Conservation (phyloP, 148 eudicot genomes). For the Rhododendron molle region DNA sequence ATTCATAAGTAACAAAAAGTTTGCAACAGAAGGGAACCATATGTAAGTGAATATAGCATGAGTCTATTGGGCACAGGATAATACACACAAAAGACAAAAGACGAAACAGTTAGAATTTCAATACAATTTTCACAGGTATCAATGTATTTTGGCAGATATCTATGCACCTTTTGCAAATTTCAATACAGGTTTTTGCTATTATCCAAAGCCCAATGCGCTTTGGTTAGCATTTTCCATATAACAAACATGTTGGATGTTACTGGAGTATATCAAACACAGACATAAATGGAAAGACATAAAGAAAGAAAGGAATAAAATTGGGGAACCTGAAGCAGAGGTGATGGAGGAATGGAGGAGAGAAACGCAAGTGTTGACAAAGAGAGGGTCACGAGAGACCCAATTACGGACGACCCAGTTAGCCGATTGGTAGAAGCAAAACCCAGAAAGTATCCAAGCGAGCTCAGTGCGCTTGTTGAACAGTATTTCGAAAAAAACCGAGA, state of each 20-base stretch:
- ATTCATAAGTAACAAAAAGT: neutral
- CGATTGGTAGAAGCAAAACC: constrained; percentile 53
- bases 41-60: no score
- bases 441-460: constrained; percentile 37
- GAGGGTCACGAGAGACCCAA: constrained; percentile 50
- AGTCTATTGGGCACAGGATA: no score
- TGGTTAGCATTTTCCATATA: no score
- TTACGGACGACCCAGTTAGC: constrained; percentile 53
- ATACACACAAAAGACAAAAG: no score
- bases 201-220: no score
- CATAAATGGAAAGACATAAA: neutral
- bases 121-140: no score
- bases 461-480: constrained; percentile 42
- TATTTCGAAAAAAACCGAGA: constrained; percentile 64
- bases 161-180: no score
- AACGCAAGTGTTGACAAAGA: constrained; percentile 70
- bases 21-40: neutral
- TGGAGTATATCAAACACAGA: neutral
- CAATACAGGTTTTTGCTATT: no score
- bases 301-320: neutral
- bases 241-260: neutral
- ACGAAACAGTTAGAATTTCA: no score
- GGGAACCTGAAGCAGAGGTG: constrained; percentile 66
- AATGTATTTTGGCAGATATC: neutral
- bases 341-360: constrained; percentile 82